phyloP scores from a whole-genome alignment of 306 rosid genomes.

The Cyclanthera cordifolia region DNA sequence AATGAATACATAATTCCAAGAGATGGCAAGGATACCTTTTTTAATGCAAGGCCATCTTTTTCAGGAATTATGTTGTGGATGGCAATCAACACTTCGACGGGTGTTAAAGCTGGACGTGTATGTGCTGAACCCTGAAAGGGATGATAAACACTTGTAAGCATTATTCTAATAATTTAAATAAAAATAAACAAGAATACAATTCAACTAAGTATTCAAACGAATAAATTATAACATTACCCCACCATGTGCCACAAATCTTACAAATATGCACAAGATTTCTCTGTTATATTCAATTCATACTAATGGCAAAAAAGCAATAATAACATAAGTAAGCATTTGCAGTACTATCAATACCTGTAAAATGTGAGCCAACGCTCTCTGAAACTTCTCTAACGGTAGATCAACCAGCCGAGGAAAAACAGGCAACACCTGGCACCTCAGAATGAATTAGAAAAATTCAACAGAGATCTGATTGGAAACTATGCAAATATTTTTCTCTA shows the following conservation, averaged over 20 bases:
- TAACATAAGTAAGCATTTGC: neutral
- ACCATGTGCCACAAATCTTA: constrained; percentile 3
- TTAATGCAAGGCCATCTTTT: constrained; percentile 76
- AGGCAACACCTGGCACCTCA: constrained; percentile 68
- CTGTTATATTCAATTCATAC: neutral
- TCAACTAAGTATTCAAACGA: neutral
- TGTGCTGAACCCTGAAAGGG: constrained; percentile 88
- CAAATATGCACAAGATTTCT: neutral
- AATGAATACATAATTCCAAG: constrained; percentile 7
- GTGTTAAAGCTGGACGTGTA: constrained; percentile 92
- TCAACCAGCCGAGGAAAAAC: constrained; percentile 82
- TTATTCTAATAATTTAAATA: neutral
- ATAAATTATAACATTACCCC: neutral
- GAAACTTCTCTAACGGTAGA: constrained; percentile 91
- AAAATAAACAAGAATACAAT: neutral
- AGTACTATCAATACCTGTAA: constrained; percentile 57
- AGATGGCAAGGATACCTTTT: constrained; percentile 48
- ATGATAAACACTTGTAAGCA: neutral
- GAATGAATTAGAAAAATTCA: constrained; percentile 15
- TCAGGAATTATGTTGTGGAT: constrained; percentile 88
- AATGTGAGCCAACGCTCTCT: constrained; percentile 90
- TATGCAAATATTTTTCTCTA: neutral
- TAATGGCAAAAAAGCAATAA: neutral
- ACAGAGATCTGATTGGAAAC: neutral
- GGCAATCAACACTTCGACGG: constrained; percentile 89